phyloP scores from a whole-genome alignment of 2,329 filamentous ascomycete species.

The Leptographium procerum region DNA sequence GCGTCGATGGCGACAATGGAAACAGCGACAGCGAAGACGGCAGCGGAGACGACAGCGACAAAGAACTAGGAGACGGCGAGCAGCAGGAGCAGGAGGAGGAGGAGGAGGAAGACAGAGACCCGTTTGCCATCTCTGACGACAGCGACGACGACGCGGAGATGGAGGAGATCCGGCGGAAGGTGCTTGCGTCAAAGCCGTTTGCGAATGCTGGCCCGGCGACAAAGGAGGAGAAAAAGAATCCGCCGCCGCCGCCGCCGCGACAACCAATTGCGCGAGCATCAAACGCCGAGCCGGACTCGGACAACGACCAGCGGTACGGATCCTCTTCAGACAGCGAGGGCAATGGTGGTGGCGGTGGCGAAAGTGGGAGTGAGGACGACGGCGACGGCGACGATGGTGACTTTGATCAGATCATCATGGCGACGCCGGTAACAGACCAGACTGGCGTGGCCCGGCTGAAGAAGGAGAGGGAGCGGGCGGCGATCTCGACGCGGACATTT shows the following conservation, averaged over 20 bases:
- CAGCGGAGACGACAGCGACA: constrained; percentile 18
- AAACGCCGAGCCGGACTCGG: constrained; percentile 58
- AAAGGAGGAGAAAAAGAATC: constrained; percentile 32
- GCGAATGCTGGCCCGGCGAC: constrained; percentile 39
- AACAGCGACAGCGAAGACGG: constrained; percentile 29
- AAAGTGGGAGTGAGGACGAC: constrained; percentile 30
- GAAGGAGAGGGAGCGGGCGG: constrained; percentile 39
- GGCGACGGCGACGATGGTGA: constrained; percentile 56
- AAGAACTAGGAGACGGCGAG: constrained; percentile 31
- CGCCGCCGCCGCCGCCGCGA: constrained; percentile 50
- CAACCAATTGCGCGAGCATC: constrained; percentile 49
- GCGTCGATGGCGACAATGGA: constrained; percentile 35
- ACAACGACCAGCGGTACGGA: constrained; percentile 30
- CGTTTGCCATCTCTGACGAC: constrained; percentile 67
- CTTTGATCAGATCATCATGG: constrained; percentile 88
- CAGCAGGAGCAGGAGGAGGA: constrained; percentile 30
- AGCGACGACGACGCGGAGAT: constrained; percentile 65
- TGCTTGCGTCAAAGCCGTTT: constrained; percentile 88
- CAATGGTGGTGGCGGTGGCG: constrained; percentile 14
- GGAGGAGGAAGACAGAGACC: constrained; percentile 39
- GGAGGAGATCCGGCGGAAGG: constrained; percentile 80
- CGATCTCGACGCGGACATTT: constrained; percentile 38
- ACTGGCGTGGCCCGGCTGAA: constrained; percentile 53
- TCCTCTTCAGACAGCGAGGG: background rate
- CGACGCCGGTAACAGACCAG: constrained; percentile 78